These are phyloP conservation scores for Hygrocybe coccinea DNA, from an alignment of 768 basidiomycete genomes.

Conservation along the genomic window DNA sequence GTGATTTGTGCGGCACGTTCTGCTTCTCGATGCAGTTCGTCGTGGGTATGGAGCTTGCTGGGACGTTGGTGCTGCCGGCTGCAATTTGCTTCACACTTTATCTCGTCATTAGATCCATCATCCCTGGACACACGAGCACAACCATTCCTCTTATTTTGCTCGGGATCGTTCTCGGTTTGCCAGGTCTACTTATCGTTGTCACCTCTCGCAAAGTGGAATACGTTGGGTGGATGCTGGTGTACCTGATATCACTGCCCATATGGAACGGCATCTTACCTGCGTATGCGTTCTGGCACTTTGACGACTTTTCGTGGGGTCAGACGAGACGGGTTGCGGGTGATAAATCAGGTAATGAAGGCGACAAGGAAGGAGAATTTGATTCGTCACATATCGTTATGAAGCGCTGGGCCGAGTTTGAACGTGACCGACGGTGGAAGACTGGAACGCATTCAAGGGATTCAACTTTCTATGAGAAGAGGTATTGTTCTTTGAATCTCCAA, in stretches of 20 bases:
- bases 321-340: constrained; percentile 81
- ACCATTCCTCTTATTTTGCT: constrained; percentile 90
- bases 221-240: constrained; percentile 95
- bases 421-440: constrained; percentile 89
- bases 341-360: constrained; percentile 59
- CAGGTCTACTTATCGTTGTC: constrained; percentile 91
- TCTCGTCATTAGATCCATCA: constrained; percentile 81
- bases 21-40: constrained; percentile 99
- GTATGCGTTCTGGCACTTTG: constrained; percentile 99
- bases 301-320: constrained; percentile 97
- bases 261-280: constrained; percentile 97
- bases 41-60: constrained; percentile 95
- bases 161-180: constrained; percentile 92
- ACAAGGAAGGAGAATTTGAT: constrained; percentile 97
- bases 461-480: constrained; percentile 74
- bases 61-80: constrained; percentile 93
- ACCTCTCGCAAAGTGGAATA: constrained; percentile 93
- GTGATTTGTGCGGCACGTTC: constrained; percentile 99
- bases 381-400: constrained; percentile 98
- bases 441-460: constrained; percentile 79
- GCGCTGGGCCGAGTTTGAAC: constrained; percentile 97
- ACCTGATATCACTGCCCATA: constrained; percentile 86
- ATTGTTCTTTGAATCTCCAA: constrained; percentile 11
- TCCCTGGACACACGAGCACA: constrained; percentile 72
- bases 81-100: constrained; percentile 97